Evolutionary conservation across 2,329 filamentous ascomycete species (phyloP), one percentile per base, ranked within the genome.

Genomic region (Botrytis galanthina): DNA sequence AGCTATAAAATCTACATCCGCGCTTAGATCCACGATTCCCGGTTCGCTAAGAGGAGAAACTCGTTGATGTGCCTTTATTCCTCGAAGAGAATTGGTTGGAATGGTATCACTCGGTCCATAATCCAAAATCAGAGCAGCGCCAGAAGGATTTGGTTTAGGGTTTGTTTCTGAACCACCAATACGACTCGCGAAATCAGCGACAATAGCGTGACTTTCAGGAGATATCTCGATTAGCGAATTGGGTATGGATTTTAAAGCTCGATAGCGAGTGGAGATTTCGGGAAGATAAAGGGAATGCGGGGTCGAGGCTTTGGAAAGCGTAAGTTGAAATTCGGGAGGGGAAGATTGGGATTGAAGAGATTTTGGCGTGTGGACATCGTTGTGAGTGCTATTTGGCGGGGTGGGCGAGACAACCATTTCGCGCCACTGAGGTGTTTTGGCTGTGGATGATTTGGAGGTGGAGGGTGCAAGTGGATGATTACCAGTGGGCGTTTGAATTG

Each of bases 101-200:
- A 99, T 90, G 0, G 88, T 92, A 78, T 90, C 86, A 4, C 89
- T 83, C 7, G 95, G 92, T 29, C 96, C 96, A 83, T 99, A 99
- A 84, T 99, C 96, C 63, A 99, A 89, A 78, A 99, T 93, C n/a
- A 99, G 86, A 0, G 95, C 96, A 14, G 95, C 96, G 68, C 96
- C 96, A 0, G 90, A 91, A 1, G 95, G 90, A 0, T 80, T 81
- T 0, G 85, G 77, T 80, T 93, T 95, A 0, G 86, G 84, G 9
- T 85, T 77, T 57, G 84, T 78, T 1, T 83, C 73, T 0, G 88
- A 85, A 70, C 93, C 94, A 70, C 95, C 95, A 79, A 99, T 97
- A 72, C 94, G 90, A 20, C 87, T 83, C 9, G 96, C 94, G 81
- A 99, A 93, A 80, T 97, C 93, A 62, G 90, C 86, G 1, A 91